phyloP scores from a whole-genome alignment of 805 yeast species.

The Barnettozyma salicaria region DNA sequence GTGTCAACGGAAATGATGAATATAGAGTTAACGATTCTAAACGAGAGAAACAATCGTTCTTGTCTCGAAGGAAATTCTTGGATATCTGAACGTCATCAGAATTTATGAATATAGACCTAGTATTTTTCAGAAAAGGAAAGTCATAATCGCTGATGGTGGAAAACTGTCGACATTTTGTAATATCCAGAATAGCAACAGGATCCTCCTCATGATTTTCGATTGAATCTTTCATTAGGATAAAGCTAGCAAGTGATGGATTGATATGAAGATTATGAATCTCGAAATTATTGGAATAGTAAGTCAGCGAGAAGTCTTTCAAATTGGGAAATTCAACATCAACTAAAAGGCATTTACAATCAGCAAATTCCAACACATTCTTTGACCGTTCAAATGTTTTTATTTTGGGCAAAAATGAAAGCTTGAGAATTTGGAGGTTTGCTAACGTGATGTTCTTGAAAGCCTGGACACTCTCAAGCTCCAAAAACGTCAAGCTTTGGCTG shows the following conservation, averaged over 20 bases:
- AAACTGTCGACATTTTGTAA: no score
- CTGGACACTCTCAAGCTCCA: background rate
- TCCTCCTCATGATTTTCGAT: background rate
- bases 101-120: no score
- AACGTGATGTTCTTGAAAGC: background rate
- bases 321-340: background rate
- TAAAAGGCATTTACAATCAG: background rate
- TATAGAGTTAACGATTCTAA: no score
- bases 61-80: no score
- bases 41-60: no score
- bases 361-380: background rate
- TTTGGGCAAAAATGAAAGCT: background rate
- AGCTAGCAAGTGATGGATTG: background rate
- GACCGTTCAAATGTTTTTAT: background rate
- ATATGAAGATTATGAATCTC: no score
- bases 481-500: background rate
- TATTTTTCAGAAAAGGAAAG: no score
- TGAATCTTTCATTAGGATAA: background rate
- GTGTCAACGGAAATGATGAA: no score
- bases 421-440: background rate
- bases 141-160: no score
- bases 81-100: no score
- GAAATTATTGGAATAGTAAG: background rate
- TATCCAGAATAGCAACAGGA: background rate
- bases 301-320: background rate